These are phyloP conservation scores for Taxawa tesnikishii DNA, from an alignment of 2,329 filamentous ascomycete genomes.

Conservation along the genomic window DNA sequence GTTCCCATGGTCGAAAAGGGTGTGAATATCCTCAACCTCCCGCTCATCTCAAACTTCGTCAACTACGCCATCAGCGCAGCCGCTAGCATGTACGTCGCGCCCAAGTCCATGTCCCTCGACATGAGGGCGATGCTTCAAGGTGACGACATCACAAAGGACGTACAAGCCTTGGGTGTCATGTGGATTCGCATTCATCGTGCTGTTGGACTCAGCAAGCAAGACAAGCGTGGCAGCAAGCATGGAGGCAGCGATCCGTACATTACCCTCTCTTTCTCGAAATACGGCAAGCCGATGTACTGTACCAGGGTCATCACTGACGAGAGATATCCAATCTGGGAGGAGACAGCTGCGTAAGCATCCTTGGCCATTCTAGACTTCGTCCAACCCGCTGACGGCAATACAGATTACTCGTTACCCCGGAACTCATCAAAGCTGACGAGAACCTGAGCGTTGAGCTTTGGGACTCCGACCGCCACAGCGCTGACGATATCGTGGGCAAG, in stretches of 20 bases:
- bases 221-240: slow-evolving; percentile 65
- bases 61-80: slow-evolving; percentile 88
- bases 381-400: neutral
- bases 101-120: slow-evolving; percentile 78
- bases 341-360: slow-evolving; percentile 53
- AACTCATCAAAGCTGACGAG: slow-evolving; percentile 87
- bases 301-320: slow-evolving; percentile 93
- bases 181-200: slow-evolving; percentile 89
- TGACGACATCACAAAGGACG: slow-evolving; percentile 85
- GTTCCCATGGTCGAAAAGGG: slow-evolving; percentile 86
- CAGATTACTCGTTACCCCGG: slow-evolving; percentile 64
- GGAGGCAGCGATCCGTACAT: slow-evolving; percentile 94
- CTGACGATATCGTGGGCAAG: slow-evolving; percentile 91
- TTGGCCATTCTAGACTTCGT: too few species aligned
- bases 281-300: slow-evolving; percentile 95
- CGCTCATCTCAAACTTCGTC: slow-evolving; percentile 71
- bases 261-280: slow-evolving; percentile 89
- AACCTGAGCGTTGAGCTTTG: slow-evolving; percentile 88
- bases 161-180: slow-evolving; percentile 72
- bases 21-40: slow-evolving; percentile 67
- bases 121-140: slow-evolving; percentile 82
- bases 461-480: slow-evolving; percentile 87
- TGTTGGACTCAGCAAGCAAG: slow-evolving; percentile 79
- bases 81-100: slow-evolving; percentile 81
- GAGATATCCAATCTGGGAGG: slow-evolving; percentile 84